Evolutionary conservation across 257 asterid species (phyloP).

Genomic region (Solanum virginianum): DNA sequence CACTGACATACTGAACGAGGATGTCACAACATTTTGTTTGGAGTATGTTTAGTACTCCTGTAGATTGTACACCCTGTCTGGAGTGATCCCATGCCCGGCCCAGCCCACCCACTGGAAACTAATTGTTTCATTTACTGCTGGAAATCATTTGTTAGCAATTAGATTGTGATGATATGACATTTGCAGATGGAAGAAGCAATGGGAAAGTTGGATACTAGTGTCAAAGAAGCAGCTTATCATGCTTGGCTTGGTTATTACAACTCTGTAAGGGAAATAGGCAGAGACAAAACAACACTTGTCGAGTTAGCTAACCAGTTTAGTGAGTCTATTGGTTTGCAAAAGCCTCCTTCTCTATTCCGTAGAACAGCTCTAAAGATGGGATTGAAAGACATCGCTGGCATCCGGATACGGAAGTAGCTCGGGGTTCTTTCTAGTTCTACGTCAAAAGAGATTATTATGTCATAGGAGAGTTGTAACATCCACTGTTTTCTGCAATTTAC

Average conservation of each 20-base stretch:
- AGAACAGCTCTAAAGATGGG: slow-evolving; percentile 87
- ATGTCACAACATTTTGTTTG: neutral
- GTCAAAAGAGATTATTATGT: neutral
- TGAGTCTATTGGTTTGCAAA: slow-evolving; percentile 68
- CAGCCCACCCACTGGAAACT: neutral
- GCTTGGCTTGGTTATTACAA: slow-evolving; percentile 93
- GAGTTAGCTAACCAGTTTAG: slow-evolving; percentile 69
- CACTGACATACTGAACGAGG: neutral
- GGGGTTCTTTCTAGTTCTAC: neutral
- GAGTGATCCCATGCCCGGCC: neutral
- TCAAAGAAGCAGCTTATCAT: slow-evolving; percentile 82
- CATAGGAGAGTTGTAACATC: neutral
- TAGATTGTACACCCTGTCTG: neutral
- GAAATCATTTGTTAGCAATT: neutral
- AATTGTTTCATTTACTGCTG: neutral
- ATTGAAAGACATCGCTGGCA: slow-evolving; percentile 68
- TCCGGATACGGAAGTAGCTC: slow-evolving; percentile 37
- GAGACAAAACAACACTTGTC: slow-evolving; percentile 78
- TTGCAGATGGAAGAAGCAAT: slow-evolving; percentile 54
- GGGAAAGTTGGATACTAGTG: slow-evolving; percentile 46
- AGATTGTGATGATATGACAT: neutral
- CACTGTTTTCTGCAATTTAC: neutral
- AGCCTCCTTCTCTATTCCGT: slow-evolving; percentile 61
- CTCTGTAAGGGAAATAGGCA: slow-evolving; percentile 49
- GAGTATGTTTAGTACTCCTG: neutral